phyloP scores from a whole-genome alignment of 1,139 yeast species.

The Scheffersomyces illinoinensis region DNA sequence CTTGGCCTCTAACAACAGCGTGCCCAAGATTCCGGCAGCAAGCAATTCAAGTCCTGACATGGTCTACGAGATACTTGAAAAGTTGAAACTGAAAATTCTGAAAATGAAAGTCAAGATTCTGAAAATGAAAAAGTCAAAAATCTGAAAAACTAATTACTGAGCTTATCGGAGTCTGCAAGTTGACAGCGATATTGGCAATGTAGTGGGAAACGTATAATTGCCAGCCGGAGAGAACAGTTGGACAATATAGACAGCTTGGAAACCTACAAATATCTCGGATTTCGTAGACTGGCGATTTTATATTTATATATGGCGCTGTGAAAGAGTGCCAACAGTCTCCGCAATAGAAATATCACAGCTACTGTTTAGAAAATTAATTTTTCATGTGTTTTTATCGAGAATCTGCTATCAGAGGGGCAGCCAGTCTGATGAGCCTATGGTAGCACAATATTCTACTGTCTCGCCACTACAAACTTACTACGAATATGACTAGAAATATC shows the following conservation, averaged over 20 bases:
- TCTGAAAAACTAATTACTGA: neutral
- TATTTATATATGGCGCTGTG: neutral
- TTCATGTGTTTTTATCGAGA: neutral
- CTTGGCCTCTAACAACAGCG: slow-evolving; percentile 51
- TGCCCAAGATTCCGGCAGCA: slow-evolving; percentile 45
- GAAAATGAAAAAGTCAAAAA: neutral
- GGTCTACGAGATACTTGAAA: neutral
- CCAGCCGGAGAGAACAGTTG: neutral
- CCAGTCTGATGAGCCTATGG: neutral
- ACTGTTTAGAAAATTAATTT: neutral
- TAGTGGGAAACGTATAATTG: neutral
- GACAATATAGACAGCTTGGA: neutral
- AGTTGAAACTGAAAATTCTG: neutral
- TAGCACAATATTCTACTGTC: neutral
- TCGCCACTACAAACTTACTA: neutral
- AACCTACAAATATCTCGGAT: neutral
- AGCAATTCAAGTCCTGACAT: slow-evolving; percentile 44
- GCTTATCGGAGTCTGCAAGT: neutral
- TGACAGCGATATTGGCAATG: neutral
- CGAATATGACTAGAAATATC: neutral
- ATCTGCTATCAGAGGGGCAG: neutral
- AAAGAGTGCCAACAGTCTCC: neutral
- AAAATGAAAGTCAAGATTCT: neutral
- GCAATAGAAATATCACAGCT: neutral
- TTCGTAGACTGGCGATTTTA: neutral